A percentile compares a stretch with the other conserved stretches of the same genome.
Evolutionary conservation across 768 basidiomycete species (phyloP).

Genomic region (Mycena kentingensis): DNA sequence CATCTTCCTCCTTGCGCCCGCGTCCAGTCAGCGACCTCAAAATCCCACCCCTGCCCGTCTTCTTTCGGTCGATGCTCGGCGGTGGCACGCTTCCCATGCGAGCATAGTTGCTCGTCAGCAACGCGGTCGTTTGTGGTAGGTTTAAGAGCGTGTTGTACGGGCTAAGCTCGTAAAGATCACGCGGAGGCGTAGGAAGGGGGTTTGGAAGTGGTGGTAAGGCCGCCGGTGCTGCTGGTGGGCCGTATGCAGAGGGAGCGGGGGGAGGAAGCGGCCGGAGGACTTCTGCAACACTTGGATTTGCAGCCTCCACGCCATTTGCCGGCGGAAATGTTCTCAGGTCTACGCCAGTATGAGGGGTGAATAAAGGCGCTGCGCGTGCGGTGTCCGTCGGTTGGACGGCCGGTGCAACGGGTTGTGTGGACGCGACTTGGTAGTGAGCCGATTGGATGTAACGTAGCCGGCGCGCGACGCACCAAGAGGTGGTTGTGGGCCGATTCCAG

Average conservation of each 20-base stretch:
- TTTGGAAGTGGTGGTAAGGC: constrained; percentile 39
- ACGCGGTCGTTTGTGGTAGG: constrained; percentile 48
- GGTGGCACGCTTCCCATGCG: constrained; percentile 13
- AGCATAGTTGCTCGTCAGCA: constrained; percentile 37
- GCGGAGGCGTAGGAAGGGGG: constrained; percentile 66
- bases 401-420: constrained; percentile 11
- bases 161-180: constrained; percentile 57
- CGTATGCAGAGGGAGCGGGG: constrained; percentile 30
- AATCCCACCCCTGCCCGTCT: constrained; percentile 15
- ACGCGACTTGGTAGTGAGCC: neutral
- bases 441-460: constrained; percentile 1
- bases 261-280: constrained; percentile 37
- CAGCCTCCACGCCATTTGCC: constrained; percentile 1
- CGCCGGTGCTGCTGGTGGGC: constrained; percentile 29
- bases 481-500: constrained; percentile 12
- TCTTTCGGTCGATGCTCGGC: constrained; percentile 12
- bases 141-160: constrained; percentile 59
- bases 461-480: constrained; percentile 8
- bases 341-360: constrained; percentile 11
- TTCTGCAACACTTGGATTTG: constrained; percentile 27
- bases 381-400: neutral
- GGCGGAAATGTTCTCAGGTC: constrained; percentile 12
- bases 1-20: constrained; percentile 18
- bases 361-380: constrained; percentile 19
- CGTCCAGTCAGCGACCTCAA: constrained; percentile 18